Evolutionary conservation across 192 early-diverging fungal genomes (phyloP).

Genomic region (Linnemannia elongata): DNA sequence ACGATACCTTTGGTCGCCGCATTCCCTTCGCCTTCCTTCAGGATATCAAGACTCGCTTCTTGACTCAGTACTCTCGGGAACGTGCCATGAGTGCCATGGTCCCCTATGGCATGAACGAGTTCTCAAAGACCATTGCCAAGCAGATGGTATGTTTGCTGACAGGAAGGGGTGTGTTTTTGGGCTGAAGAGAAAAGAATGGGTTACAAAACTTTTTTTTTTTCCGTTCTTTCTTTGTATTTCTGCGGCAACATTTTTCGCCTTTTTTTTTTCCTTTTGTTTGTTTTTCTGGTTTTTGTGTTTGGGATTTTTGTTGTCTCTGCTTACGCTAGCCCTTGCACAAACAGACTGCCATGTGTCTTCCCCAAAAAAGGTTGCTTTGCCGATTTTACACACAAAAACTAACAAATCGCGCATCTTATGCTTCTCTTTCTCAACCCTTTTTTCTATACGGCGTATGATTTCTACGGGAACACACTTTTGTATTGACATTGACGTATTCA

Average conservation of each 20-base stretch:
- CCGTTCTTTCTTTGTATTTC: not conserved
- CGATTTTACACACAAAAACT: not conserved
- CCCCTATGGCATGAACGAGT: conserved; percentile 87
- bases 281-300: not conserved
- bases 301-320: not conserved
- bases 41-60: conserved; percentile 80
- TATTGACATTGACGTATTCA: conserved; percentile 20
- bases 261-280: not conserved
- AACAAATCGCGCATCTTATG: not conserved
- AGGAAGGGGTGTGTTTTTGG: not conserved
- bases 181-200: not conserved
- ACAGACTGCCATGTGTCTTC: not conserved
- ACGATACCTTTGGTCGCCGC: conserved; percentile 75
- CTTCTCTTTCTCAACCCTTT: not conserved
- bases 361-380: too few relatives aligned
- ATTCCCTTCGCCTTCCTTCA: conserved; percentile 93
- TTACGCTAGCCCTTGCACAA: conserved; percentile 8
- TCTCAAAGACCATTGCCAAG: conserved; percentile 81
- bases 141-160: conserved; percentile 77
- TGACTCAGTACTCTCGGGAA: conserved; percentile 66
- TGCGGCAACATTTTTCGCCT: not conserved
- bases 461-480: not conserved
- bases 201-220: not conserved
- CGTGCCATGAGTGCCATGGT: conserved; percentile 65
- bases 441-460: not conserved